A percentile compares a stretch with the other conserved stretches of the same genome.
phyloP scores from a whole-genome alignment of 2,329 filamentous ascomycete species.

The Venturia carpophila region DNA sequence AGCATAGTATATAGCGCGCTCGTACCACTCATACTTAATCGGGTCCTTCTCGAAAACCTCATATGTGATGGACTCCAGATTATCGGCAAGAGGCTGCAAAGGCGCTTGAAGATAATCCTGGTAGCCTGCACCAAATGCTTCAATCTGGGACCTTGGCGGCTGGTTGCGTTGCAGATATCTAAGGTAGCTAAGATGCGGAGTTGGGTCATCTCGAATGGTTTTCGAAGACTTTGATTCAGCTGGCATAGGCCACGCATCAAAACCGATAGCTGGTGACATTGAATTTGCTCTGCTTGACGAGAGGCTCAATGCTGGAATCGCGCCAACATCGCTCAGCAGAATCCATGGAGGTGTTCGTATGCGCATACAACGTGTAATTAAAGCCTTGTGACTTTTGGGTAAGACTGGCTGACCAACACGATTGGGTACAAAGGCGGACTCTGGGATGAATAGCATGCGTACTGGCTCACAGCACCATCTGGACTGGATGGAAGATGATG shows the following conservation, averaged over 20 bases:
- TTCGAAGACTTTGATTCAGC: slow-evolving; percentile 29
- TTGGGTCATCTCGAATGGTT: slow-evolving; percentile 46
- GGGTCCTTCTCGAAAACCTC: slow-evolving; percentile 98
- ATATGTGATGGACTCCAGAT: slow-evolving; percentile 93
- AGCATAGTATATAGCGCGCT: slow-evolving; percentile 72
- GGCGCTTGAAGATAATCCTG: slow-evolving; percentile 96
- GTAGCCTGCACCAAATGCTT: slow-evolving; percentile 61
- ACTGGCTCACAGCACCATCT: slow-evolving; percentile 58
- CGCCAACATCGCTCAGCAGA: slow-evolving; percentile 49
- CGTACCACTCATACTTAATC: slow-evolving; percentile 96
- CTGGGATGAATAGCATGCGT: slow-evolving; percentile 47
- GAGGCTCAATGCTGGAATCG: slow-evolving; percentile 37
- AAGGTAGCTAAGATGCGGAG: slow-evolving; percentile 70
- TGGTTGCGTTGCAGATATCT: slow-evolving; percentile 78
- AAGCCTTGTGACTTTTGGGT: slow-evolving; percentile 49
- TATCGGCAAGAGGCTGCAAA: slow-evolving; percentile 88
- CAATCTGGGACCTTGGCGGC: slow-evolving; percentile 54
- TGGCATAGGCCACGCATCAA: slow-evolving; percentile 16
- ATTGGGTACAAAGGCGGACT: slow-evolving; percentile 49
- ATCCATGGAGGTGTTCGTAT: slow-evolving; percentile 53
- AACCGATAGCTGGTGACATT: slow-evolving; percentile 54
- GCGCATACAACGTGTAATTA: slow-evolving; percentile 51
- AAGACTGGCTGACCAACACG: slow-evolving; percentile 52
- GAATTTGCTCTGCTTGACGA: slow-evolving; percentile 45
- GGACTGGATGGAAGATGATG: slow-evolving; percentile 47